A percentile compares a stretch with the other conserved stretches of the same genome.
Conservation (phyloP, 2,329 filamentous ascomycete genomes). For the Alternaria conjuncta region DNA sequence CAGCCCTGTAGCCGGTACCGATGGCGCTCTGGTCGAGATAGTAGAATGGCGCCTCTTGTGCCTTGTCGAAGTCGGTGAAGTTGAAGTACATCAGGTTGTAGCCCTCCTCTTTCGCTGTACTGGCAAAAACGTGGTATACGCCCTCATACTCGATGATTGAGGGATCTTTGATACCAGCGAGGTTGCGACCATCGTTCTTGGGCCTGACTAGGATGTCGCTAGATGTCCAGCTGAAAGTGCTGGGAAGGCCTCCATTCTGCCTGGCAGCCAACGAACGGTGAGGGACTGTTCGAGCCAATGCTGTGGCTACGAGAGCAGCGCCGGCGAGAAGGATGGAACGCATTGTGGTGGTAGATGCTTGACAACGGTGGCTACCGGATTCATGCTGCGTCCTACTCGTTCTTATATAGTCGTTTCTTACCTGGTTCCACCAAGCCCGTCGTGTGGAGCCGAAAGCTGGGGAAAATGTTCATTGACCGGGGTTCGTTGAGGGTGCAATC, state of each 20-base stretch:
- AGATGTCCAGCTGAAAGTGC: slow-evolving; percentile 41
- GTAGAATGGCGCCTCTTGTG: slow-evolving; percentile 41
- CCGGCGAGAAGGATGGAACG: slow-evolving; percentile 6
- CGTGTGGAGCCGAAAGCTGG: neutral
- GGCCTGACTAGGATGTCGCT: slow-evolving; percentile 33
- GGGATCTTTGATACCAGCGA: slow-evolving; percentile 46
- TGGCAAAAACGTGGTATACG: slow-evolving; percentile 53
- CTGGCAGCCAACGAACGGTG: neutral
- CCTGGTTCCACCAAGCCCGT: neutral
- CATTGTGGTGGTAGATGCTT: neutral
- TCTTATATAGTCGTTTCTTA: neutral
- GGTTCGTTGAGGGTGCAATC: neutral
- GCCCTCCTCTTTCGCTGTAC: slow-evolving; percentile 44
- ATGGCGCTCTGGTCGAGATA: slow-evolving; percentile 50
- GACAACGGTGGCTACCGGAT: neutral
- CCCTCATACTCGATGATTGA: slow-evolving; percentile 48
- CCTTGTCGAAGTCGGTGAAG: slow-evolving; percentile 48
- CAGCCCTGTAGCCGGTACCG: slow-evolving; percentile 51
- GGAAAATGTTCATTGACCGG: neutral
- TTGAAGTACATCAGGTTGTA: slow-evolving; percentile 52
- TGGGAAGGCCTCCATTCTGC: slow-evolving; percentile 23
- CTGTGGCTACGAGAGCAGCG: slow-evolving; percentile 15
- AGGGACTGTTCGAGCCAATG: slow-evolving; percentile 12
- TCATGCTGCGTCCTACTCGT: neutral
- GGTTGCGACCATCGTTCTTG: slow-evolving; percentile 34